Evolutionary conservation across 2,329 filamentous ascomycete species (phyloP), one percentile per base, ranked within the genome.

Genomic region (Phaeosphaeria sp.): DNA sequence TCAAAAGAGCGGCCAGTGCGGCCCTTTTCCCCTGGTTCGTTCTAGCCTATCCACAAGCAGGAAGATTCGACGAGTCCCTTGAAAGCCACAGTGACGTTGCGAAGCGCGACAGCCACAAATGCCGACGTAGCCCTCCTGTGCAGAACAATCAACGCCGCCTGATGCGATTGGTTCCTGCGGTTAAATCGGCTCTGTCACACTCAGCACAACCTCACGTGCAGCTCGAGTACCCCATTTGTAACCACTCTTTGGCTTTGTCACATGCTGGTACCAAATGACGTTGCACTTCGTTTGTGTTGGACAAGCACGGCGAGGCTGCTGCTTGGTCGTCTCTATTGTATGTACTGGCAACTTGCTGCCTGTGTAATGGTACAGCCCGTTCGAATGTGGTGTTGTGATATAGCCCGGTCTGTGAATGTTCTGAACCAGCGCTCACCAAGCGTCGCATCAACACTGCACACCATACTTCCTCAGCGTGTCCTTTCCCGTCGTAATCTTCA

Each of bases 401-500:
- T 11, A 11, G 5, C 30, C 5, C 5, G 11, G 30, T 36, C 6
- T 36, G 30, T 36, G 15, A 7, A 36, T 36, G 30, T 6, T 36
- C 11, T 3, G 30, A 36, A 13, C 6, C 5, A 36, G 30, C 30
- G 30, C 25, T n/a, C 20, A 49, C 5, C n/a, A 7, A 22, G 46
- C 24, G 13, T 36, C 22, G 9, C 11, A 36, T 55, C 53, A 71
- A 25, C 60, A 64, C 51, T 72, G 67, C 8, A 77, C 48, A 1
- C 74, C 74, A 53, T 68, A 69, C 54, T 70, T 68, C 33, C 67
- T 81, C 49, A 92, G 72, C 17, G 88, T 91, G 68, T 89, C 86
- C 66, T 89, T 77, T 1, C 86, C 90, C 4, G 88, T 89, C 69
- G 89, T 87, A 53, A 92, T 84, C 57, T 90, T 87, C 83, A 93